These are phyloP conservation scores for Tetrahymena elliotti DNA, from an alignment of 73 alveolate species.

Conservation along the genomic window DNA sequence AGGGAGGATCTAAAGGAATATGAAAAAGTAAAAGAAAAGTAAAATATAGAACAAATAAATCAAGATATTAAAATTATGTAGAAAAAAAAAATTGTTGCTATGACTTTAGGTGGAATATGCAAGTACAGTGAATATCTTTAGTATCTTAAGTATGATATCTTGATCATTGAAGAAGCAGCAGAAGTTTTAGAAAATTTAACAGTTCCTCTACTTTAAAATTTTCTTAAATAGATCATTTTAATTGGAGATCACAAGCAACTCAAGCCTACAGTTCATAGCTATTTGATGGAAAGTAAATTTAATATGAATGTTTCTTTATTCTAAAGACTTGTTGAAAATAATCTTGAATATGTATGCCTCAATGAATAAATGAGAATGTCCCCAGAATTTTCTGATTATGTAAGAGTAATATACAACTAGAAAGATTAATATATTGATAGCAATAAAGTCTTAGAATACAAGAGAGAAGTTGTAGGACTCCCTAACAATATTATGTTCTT, in stretches of 20 bases:
- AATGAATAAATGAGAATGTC: slow-evolving; percentile 80
- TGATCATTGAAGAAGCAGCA: slow-evolving; percentile 88
- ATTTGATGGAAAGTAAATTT: slow-evolving; percentile 49
- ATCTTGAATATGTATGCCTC: slow-evolving; percentile 43
- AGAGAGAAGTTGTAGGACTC: slow-evolving; percentile 55
- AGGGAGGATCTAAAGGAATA: background rate
- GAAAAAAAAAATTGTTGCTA: slow-evolving; percentile 60
- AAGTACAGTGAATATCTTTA: slow-evolving; percentile 59
- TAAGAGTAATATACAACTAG: slow-evolving; percentile 59
- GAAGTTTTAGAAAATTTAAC: slow-evolving; percentile 83
- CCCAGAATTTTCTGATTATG: slow-evolving; percentile 66
- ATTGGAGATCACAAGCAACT: slow-evolving; percentile 88
- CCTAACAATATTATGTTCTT: slow-evolving; percentile 52
- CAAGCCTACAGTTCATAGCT: slow-evolving; percentile 57
- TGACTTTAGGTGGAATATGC: slow-evolving; percentile 85
- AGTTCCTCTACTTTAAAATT: slow-evolving; percentile 45
- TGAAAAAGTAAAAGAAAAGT: background rate
- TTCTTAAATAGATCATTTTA: slow-evolving; percentile 62
- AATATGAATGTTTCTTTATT: slow-evolving; percentile 71
- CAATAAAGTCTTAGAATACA: background rate
- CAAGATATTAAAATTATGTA: background rate
- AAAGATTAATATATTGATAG: slow-evolving; percentile 43
- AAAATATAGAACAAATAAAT: background rate
- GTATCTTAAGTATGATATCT: slow-evolving; percentile 56
- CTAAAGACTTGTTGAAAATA: slow-evolving; percentile 71